A percentile compares a stretch with the other conserved stretches of the same genome.
Conservation (phyloP, 2,329 filamentous ascomycete genomes). For the Neodidymelliopsis sp. region DNA sequence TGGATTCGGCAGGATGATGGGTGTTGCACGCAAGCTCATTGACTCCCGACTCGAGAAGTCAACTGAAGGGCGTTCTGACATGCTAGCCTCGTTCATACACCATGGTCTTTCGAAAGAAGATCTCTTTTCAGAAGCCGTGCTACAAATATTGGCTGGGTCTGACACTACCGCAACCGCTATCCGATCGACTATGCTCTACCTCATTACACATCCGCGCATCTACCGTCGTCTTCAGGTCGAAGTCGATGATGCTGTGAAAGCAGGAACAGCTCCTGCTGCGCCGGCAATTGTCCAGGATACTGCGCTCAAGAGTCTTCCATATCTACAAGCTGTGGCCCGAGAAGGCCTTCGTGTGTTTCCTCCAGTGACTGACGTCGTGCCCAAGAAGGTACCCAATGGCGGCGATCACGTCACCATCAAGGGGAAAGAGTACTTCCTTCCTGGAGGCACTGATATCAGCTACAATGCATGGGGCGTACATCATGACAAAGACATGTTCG, state of each 20-base stretch:
- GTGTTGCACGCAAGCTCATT: slow-evolving; percentile 26
- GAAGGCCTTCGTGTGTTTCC: slow-evolving; percentile 52
- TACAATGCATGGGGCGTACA: slow-evolving; percentile 34
- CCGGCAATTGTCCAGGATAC: slow-evolving; percentile 56
- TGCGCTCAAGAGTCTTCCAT: slow-evolving; percentile 48
- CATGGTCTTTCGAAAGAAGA: slow-evolving; percentile 51
- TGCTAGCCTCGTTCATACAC: slow-evolving; percentile 61
- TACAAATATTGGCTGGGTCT: slow-evolving; percentile 61
- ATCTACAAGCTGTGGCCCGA: slow-evolving; percentile 56
- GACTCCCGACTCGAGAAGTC: slow-evolving; percentile 40
- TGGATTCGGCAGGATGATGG: slow-evolving; percentile 35
- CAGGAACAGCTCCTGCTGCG: slow-evolving; percentile 22
- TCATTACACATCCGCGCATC: slow-evolving; percentile 58
- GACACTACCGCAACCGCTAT: slow-evolving; percentile 66
- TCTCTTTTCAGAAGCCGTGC: slow-evolving; percentile 51
- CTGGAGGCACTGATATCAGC: slow-evolving; percentile 37
- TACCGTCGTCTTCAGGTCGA: slow-evolving; percentile 56
- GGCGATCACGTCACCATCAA: slow-evolving; percentile 36
- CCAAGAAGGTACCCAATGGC: slow-evolving; percentile 34
- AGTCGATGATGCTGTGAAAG: slow-evolving; percentile 48
- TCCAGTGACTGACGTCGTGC: slow-evolving; percentile 36
- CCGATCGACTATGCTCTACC: slow-evolving; percentile 59
- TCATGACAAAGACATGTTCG: slow-evolving; percentile 34
- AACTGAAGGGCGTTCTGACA: slow-evolving; percentile 57
- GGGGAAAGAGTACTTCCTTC: slow-evolving; percentile 30